Conservation (phyloP, 2,329 filamentous ascomycete genomes). For the Plectosphaerella plurivora region DNA sequence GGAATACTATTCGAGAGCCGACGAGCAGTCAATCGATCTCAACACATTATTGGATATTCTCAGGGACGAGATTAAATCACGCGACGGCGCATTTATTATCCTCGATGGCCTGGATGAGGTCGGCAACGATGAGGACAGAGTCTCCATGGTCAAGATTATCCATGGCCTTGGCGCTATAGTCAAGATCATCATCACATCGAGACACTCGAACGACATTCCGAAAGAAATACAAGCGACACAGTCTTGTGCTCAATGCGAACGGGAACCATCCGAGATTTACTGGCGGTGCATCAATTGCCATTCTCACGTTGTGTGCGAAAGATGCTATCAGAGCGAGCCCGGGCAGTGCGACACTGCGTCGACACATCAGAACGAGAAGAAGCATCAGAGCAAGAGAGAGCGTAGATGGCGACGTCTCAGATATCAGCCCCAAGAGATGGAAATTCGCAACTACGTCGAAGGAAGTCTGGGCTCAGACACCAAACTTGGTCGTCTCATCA, state of each 20-base stretch:
- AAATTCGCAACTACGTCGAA: neutral
- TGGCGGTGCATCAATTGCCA: neutral
- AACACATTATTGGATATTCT: neutral
- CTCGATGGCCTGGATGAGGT: slow-evolving; percentile 3
- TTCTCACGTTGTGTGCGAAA: neutral
- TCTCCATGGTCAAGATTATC: neutral
- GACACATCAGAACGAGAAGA: neutral
- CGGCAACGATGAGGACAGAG: neutral
- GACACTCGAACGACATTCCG: neutral
- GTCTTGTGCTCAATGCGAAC: neutral
- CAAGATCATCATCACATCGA: slow-evolving; percentile 2
- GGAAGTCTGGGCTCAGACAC: neutral
- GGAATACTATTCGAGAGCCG: slow-evolving; percentile 1
- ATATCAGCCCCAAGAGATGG: neutral
- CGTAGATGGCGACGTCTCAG: neutral
- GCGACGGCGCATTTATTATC: neutral
- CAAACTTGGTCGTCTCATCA: neutral
- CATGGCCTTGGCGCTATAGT: neutral
- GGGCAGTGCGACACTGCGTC: neutral
- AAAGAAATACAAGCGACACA: neutral
- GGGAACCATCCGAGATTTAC: neutral
- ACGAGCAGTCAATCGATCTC: neutral
- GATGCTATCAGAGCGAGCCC: neutral
- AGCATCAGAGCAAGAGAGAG: neutral
- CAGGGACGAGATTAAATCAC: neutral